Percentiles rank a stretch among this genome's conserved stretches.
Evolutionary conservation across 2,329 filamentous ascomycete species (phyloP).

Genomic region (Zopfia rhizophila): DNA sequence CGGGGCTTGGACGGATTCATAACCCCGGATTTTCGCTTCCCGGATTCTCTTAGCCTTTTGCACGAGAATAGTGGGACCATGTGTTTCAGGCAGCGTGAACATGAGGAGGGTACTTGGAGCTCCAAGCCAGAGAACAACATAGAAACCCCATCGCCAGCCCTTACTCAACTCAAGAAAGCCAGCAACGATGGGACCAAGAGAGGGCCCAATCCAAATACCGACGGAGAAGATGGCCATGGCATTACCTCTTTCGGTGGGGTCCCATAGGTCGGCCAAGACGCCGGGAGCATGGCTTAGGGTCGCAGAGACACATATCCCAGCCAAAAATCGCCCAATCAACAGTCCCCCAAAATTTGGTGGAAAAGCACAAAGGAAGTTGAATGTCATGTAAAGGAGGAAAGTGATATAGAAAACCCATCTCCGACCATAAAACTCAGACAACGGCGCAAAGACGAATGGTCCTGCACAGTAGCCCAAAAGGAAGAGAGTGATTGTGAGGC

Average conservation of each 20-base stretch:
- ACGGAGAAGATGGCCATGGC: constrained; percentile 65
- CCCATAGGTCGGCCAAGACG: constrained; percentile 66
- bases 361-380: constrained; percentile 66
- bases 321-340: constrained; percentile 65
- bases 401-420: constrained; percentile 62
- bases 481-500: constrained; percentile 71
- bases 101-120: constrained; percentile 10
- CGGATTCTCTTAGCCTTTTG: constrained; percentile 57
- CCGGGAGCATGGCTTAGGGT: constrained; percentile 57
- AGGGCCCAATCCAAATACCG: constrained; percentile 65
- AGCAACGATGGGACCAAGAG: constrained; percentile 64
- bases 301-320: constrained; percentile 66
- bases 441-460: constrained; percentile 70
- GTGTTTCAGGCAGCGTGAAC: constrained; percentile 15
- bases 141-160: constrained; percentile 40
- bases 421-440: constrained; percentile 73
- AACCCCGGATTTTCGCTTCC: constrained; percentile 60
- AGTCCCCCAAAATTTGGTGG: constrained; percentile 64
- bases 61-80: constrained; percentile 7
- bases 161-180: constrained; percentile 68
- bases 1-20: constrained; percentile 60
- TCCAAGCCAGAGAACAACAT: constrained; percentile 16
- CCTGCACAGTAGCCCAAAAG: constrained; percentile 72
- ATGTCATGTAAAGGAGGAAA: constrained; percentile 55
- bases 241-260: constrained; percentile 62